Evolutionary conservation across 192 early-diverging fungal genomes (phyloP).

Genomic region (Coemansia sp.): DNA sequence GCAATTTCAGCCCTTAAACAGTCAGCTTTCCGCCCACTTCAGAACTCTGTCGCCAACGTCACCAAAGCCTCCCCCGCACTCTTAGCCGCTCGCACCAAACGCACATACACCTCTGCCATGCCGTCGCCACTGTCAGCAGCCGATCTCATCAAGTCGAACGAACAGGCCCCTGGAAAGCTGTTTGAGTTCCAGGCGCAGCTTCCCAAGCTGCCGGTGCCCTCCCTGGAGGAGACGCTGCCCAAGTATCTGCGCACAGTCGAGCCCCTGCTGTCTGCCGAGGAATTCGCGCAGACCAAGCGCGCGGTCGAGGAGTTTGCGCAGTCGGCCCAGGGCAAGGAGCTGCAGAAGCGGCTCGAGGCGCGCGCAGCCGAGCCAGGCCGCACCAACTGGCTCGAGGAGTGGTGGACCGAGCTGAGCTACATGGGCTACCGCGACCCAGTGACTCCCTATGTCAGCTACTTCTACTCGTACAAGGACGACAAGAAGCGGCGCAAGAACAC

Average conservation of each 20-base stretch:
- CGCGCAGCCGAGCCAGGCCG: constrained; percentile 68
- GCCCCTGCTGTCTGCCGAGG: constrained; percentile 67
- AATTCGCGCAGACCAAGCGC: constrained; percentile 65
- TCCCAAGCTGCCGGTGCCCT: constrained; percentile 87
- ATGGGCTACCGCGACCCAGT: constrained; percentile 93
- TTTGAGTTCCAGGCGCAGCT: constrained; percentile 71
- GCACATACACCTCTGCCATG: constrained; percentile 20
- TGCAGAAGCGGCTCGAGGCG: constrained; percentile 81
- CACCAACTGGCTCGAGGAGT: constrained; percentile 91
- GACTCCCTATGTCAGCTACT: constrained; percentile 96
- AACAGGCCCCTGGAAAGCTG: constrained; percentile 57
- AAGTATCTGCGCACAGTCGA: constrained; percentile 79
- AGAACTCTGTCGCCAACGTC: constrained; percentile 35
- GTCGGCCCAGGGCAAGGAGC: constrained; percentile 78
- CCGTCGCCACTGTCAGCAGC: constrained; percentile 16
- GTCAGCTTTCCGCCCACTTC: constrained; percentile 33
- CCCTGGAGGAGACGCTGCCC: constrained; percentile 73
- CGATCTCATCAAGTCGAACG: constrained; percentile 18
- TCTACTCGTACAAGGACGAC: constrained; percentile 92
- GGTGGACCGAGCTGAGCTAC: constrained; percentile 98
- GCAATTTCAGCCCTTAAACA: constrained; percentile 42
- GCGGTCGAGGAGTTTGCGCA: constrained; percentile 75
- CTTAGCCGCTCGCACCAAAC: constrained; percentile 20
- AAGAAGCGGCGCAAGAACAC: constrained; percentile 71
- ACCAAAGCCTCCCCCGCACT: constrained; percentile 7